Base-by-base conservation (phyloP, 176 grass and related monocot genomes). In the Aegilops umbellulata region DNA sequence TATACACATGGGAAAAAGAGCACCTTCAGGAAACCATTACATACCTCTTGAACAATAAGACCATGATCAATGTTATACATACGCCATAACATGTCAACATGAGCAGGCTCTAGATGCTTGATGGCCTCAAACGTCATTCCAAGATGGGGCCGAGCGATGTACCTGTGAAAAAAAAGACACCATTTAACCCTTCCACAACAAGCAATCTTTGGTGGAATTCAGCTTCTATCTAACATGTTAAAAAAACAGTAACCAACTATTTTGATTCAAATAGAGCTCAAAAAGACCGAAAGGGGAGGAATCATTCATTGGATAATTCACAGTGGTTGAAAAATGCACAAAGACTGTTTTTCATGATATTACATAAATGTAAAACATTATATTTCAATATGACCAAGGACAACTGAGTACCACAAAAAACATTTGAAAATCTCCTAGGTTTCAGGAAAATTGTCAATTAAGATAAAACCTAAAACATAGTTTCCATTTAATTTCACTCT, bases 1-100 rank as follows among this genome's bases (percentile, higher is more conserved):
- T 16, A 51, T 19, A 68, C 31, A 13, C 42, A 81, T 67, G 5
- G 10, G 16, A 46, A 65, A 60, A 29, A 6, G 36, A 68, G 19
- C 1, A 30, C 17, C 20, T 65, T 66, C 19, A 68, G 5, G 15
- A 68, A 81, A 27, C 14, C 0, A 31, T 3, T 67, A 19, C n/a
- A 81, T 68, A 81, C 79, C 41, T 68, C 27, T 81, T 67, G 26
- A 81, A 81, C 79, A 15, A 81, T 34, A 81, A 81, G 79, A 31
- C 79, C 63, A 16, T 68, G 17, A n/a, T 67, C 63, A 51, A 51
- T 81, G 42, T 46, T 67, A 32, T 8, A 81, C 10, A 30, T 22
- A 10, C 16, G 3, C 26, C 26, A 32, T 81, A 81, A 68, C 44
- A 14, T 47, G 20, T 81, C 79, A 46, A 68, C 26, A 31, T 51